Conservation (phyloP, 345 rosid genomes). For the Rhodomyrtus tomentosa region DNA sequence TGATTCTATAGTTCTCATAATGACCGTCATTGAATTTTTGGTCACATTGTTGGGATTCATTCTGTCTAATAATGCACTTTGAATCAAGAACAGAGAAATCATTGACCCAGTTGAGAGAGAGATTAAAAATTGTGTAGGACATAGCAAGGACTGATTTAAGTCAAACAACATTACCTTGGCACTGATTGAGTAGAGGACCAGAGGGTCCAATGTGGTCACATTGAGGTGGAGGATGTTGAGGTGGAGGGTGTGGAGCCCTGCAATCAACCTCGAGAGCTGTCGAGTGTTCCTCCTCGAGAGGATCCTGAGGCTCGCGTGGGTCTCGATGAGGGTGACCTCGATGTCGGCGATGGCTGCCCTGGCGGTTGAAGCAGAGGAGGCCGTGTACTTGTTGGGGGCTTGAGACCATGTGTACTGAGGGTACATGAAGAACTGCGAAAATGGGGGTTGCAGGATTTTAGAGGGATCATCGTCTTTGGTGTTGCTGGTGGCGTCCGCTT, state of each 20-base stretch:
- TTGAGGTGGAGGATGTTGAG: conserved; percentile 73
- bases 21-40: neutral
- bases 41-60: neutral
- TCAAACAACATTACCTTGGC: conserved; percentile 48
- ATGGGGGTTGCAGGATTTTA: conserved; percentile 6
- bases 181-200: conserved; percentile 67
- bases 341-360: conserved; percentile 51
- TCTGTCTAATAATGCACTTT: neutral
- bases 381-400: conserved; percentile 26
- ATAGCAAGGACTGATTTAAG: neutral
- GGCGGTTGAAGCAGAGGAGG: conserved; percentile 29
- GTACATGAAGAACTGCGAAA: conserved; percentile 41
- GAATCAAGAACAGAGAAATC: neutral
- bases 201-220: conserved; percentile 38
- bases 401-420: conserved; percentile 53
- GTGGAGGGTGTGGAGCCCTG: conserved; percentile 46
- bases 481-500: neutral
- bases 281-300: conserved; percentile 39
- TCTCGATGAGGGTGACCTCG: conserved; percentile 76
- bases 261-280: conserved; percentile 50
- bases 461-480: neutral
- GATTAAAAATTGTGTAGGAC: neutral
- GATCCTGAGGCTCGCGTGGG: conserved; percentile 78
- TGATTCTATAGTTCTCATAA: neutral
- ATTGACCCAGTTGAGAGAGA: neutral